These are phyloP conservation scores for Euphorbia celastroides DNA, from an alignment of 441 rosid species.

Conservation along the genomic window DNA sequence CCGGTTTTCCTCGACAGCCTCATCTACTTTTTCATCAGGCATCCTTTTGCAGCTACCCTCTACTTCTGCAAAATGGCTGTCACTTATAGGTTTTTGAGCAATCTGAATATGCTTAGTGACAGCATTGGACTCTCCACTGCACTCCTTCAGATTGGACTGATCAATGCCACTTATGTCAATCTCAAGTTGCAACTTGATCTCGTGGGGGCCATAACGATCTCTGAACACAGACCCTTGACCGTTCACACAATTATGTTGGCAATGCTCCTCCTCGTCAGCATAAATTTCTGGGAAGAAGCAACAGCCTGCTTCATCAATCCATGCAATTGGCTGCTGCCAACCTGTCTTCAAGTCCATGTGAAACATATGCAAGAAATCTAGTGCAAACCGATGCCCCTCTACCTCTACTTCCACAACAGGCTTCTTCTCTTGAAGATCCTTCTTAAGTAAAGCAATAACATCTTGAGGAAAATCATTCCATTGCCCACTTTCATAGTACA, in stretches of 20 bases:
- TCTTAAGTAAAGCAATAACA: constrained; percentile 35
- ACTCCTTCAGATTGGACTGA: constrained; percentile 53
- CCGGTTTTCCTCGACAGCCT: constrained; percentile 29
- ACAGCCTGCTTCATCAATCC: constrained; percentile 77
- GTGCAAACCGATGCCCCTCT: constrained; percentile 40
- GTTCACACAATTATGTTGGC: constrained; percentile 30
- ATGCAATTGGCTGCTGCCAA: constrained; percentile 63
- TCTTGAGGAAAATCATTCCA: constrained; percentile 74
- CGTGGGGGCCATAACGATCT: constrained; percentile 36
- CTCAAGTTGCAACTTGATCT: constrained; percentile 83
- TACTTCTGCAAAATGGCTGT: constrained; percentile 23
- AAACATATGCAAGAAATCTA: constrained; percentile 88
- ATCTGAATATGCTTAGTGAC: constrained; percentile 41
- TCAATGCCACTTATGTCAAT: constrained; percentile 64
- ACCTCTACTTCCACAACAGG: constrained; percentile 55
- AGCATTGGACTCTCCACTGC: constrained; percentile 72
- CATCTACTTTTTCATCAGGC: constrained; percentile 39
- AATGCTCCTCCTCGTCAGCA: constrained; percentile 35
- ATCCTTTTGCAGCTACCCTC: constrained; percentile 42
- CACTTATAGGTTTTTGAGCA: constrained; percentile 28
- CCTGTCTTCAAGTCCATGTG: constrained; percentile 65
- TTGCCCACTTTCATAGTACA: constrained; percentile 68
- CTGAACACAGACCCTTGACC: constrained; percentile 20
- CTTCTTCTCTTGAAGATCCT: constrained; percentile 61
- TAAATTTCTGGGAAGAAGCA: constrained; percentile 82